phyloP scores from a whole-genome alignment of 805 yeast genomes.

The Ogataea nakhonphanomensis region DNA sequence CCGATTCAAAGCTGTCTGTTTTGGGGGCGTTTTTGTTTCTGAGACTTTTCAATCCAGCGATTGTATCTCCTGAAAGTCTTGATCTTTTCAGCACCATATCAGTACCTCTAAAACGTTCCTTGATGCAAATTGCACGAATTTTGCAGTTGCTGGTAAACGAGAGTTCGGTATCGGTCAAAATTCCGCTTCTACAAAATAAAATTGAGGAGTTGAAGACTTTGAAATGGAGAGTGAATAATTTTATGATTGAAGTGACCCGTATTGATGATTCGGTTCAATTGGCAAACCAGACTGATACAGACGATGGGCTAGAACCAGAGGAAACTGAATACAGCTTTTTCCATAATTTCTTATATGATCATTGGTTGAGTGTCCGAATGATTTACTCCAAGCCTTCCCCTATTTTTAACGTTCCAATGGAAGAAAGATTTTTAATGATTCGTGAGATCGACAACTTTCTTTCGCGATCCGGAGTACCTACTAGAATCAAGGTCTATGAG shows the following conservation, averaged over 20 bases:
- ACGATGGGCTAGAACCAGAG: slow-evolving; percentile 21
- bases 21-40: slow-evolving; percentile 86
- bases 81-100: slow-evolving; percentile 20
- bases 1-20: slow-evolving; percentile 63
- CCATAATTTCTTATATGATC: slow-evolving; percentile 48
- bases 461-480: slow-evolving; percentile 56
- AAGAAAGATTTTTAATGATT: slow-evolving; percentile 29
- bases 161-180: slow-evolving; percentile 59
- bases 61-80: slow-evolving; percentile 76
- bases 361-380: slow-evolving; percentile 37
- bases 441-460: slow-evolving; percentile 45
- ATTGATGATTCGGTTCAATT: slow-evolving; percentile 12
- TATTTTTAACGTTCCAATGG: slow-evolving; percentile 12
- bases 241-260: slow-evolving; percentile 34
- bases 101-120: slow-evolving; percentile 49
- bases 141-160: slow-evolving; percentile 87
- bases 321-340: slow-evolving; percentile 36
- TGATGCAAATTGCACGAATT: slow-evolving; percentile 76
- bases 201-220: slow-evolving; percentile 40
- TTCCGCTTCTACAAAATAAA: slow-evolving; percentile 46
- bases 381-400: slow-evolving; percentile 19
- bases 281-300: slow-evolving; percentile 8
- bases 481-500: slow-evolving; percentile 50
- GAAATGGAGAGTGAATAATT: slow-evolving; percentile 37
- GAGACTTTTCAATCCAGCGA: slow-evolving; percentile 81